Evolutionary conservation across 148 eudicot species (phyloP), one percentile per base, ranked within the genome.

Genomic region (Camellia japonica): DNA sequence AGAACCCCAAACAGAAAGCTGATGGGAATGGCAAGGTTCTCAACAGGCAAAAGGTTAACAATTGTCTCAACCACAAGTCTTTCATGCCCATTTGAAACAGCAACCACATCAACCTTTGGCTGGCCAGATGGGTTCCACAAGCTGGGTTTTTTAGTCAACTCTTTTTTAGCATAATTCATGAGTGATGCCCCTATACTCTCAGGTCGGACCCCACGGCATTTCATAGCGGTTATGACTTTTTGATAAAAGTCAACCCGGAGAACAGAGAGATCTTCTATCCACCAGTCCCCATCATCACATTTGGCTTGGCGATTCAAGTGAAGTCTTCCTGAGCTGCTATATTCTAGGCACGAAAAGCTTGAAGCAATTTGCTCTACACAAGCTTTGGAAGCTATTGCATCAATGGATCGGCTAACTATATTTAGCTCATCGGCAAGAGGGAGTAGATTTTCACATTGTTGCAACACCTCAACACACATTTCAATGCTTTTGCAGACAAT

Each of bases 301-400:
- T 90, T 92, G 41, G 86, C 80, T 5, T 89, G 90, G 38, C 91
- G 84, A 77, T 89, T 91, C 95, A 95, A 90, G 76, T 95, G 93
- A 66, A 95, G 97, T 82, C 98, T 86, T 11, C 98, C 98, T 2
- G 98, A 95, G 82, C 95, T 91, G 82, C 97, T 95, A 55, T 93
- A 95, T 72, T 95, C 98, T 69, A 95, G 78, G 71, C 97, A 90
- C 2, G 98, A 95, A 80, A 95, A 95, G 76, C 98, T 95, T 10
- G 97, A 93, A 74, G 98, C 97, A 47, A 95, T 95, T 67, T 95
- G 98, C 86, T 95, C 98, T 0, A 88, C 89, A 65, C 95, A 91
- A 38, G 98, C 88, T 80, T 91, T 95, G 51, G 98, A 95, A 67
- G 97, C 97, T 85, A 95, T 91, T 8, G 93, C 83, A 72, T 95